These are phyloP conservation scores for Colletotrichum melonis DNA, from an alignment of 2,329 filamentous ascomycete species.

Conservation along the genomic window DNA sequence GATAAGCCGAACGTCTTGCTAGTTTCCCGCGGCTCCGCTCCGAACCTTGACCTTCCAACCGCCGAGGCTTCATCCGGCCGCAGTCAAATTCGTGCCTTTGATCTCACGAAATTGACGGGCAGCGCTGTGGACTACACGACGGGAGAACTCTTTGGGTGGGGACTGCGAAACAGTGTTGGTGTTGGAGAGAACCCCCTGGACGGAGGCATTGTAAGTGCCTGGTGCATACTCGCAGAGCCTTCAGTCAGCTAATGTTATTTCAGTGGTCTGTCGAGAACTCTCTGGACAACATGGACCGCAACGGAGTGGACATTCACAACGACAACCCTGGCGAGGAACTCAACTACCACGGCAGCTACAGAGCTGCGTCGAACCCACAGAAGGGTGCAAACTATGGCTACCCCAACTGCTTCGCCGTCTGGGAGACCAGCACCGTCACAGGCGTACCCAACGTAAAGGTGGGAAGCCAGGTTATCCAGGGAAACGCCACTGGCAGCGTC, in stretches of 20 bases:
- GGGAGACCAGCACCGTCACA: constrained; percentile 62
- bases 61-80: constrained; percentile 64
- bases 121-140: constrained; percentile 58
- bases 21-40: constrained; percentile 72
- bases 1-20: constrained; percentile 67
- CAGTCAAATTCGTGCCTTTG: constrained; percentile 73
- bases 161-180: constrained; percentile 78
- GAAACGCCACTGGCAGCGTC: constrained; percentile 41
- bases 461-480: constrained; percentile 62
- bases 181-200: constrained; percentile 69
- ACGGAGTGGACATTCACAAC: constrained; percentile 69
- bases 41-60: constrained; percentile 70
- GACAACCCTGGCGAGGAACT: constrained; percentile 81
- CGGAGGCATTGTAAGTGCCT: constrained; percentile 54
- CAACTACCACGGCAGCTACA: constrained; percentile 75
- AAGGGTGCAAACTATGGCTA: constrained; percentile 43
- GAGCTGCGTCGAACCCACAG: constrained; percentile 44
- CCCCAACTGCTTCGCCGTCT: constrained; percentile 67
- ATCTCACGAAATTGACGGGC: constrained; percentile 47
- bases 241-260: neutral
- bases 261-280: constrained; percentile 75
- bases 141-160: constrained; percentile 71
- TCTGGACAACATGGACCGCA: constrained; percentile 71
- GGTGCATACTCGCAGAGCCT: too few relatives aligned
- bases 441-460: constrained; percentile 52